These are phyloP conservation scores for Pleurotus platypus DNA, from an alignment of 768 basidiomycete species.

Conservation along the genomic window DNA sequence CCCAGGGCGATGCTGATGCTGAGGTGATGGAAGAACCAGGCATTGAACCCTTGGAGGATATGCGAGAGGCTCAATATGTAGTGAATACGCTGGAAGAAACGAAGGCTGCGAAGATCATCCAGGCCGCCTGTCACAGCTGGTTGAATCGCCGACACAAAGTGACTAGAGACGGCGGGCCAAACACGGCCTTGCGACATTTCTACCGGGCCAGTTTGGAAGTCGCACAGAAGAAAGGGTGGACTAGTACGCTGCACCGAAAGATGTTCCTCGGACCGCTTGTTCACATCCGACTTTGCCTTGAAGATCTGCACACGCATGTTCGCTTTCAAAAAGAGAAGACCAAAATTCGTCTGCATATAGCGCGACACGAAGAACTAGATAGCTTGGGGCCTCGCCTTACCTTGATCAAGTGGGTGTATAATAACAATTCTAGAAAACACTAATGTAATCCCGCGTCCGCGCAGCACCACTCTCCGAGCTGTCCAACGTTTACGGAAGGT, in stretches of 20 bases:
- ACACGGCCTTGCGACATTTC: conserved; percentile 17
- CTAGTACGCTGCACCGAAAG: conserved; percentile 24
- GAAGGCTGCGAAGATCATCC: conserved; percentile 19
- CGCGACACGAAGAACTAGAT: conserved; percentile 32
- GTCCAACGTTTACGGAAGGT: conserved; percentile 22
- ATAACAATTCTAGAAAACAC: too few species aligned
- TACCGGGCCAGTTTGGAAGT: conserved; percentile 25
- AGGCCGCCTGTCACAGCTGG: conserved; percentile 9
- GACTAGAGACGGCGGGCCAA: conserved; percentile 4
- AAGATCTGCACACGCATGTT: conserved; percentile 23
- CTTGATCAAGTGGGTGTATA: conserved; percentile 31
- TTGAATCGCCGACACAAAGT: conserved; percentile 5
- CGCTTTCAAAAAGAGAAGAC: conserved; percentile 23
- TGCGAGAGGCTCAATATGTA: neutral
- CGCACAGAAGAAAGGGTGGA: conserved; percentile 24
- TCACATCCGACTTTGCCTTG: conserved; percentile 37
- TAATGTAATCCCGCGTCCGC: too few species aligned
- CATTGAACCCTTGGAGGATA: neutral
- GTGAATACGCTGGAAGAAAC: conserved; percentile 20
- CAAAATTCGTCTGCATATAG: conserved; percentile 24
- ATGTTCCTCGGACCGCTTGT: conserved; percentile 37
- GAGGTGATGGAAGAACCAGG: neutral
- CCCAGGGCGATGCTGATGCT: neutral
- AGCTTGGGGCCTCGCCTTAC: conserved; percentile 24
- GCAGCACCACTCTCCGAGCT: conserved; percentile 24